Conservation (phyloP, 2,329 filamentous ascomycete genomes). For the Sporothrix inflata region DNA sequence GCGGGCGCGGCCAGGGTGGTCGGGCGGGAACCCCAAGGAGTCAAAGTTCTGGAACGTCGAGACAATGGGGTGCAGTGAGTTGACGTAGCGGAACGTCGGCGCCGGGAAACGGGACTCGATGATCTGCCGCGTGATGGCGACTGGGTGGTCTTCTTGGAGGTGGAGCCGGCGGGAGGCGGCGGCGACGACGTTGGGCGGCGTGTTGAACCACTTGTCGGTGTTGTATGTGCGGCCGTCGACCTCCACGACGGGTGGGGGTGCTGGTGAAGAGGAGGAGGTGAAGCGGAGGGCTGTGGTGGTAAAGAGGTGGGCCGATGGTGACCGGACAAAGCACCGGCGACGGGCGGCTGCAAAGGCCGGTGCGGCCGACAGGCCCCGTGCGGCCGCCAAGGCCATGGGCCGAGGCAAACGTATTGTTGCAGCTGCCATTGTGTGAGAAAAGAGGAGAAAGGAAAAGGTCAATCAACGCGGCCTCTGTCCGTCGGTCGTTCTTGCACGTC, state of each 20-base stretch:
- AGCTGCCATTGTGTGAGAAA: conserved; percentile 17
- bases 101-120: conserved; percentile 86
- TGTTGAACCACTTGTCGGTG: conserved; percentile 84
- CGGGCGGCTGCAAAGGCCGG: neutral
- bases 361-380: neutral
- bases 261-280: conserved; percentile 4
- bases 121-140: conserved; percentile 86
- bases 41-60: conserved; percentile 90
- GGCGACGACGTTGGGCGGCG: conserved; percentile 72
- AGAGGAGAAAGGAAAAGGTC: neutral
- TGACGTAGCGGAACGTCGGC: conserved; percentile 75
- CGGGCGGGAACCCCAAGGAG: conserved; percentile 84
- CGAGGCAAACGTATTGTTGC: conserved; percentile 17
- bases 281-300: neutral
- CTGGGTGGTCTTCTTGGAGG: conserved; percentile 84
- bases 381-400: conserved; percentile 22
- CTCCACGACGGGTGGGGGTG: conserved; percentile 45
- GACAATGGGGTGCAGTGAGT: conserved; percentile 80
- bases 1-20: conserved; percentile 83
- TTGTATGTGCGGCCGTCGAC: conserved; percentile 67
- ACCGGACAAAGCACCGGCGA: neutral
- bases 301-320: neutral
- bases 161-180: conserved; percentile 81
- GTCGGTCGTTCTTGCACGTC: neutral
- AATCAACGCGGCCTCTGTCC: neutral